Percentiles rank a stretch among this genome's conserved stretches.
These are phyloP conservation scores for Fomitopsis pinicola DNA, from an alignment of 1,284 basidiomycete species.

Conservation along the genomic window DNA sequence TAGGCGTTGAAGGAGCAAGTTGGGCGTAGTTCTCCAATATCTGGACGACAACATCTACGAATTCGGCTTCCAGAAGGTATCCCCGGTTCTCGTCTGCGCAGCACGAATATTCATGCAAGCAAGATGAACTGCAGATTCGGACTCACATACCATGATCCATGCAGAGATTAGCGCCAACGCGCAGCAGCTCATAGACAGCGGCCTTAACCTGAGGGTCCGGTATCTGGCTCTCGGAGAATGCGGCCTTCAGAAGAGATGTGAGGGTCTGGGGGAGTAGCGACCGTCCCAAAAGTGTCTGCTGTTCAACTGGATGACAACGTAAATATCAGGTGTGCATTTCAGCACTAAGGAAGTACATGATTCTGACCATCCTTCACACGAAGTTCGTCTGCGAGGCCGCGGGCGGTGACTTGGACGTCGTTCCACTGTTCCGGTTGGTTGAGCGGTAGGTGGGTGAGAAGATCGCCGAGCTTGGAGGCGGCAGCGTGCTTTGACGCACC, in stretches of 20 bases:
- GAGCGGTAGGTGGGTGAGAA: slow-evolving; percentile 27
- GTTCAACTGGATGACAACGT: slow-evolving; percentile 45
- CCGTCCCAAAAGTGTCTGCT: slow-evolving; percentile 64
- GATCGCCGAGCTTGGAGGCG: slow-evolving; percentile 30
- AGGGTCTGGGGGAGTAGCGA: slow-evolving; percentile 61
- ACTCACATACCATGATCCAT: slow-evolving; percentile 66
- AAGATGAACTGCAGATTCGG: not conserved
- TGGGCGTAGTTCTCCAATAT: slow-evolving; percentile 69
- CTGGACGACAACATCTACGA: slow-evolving; percentile 61
- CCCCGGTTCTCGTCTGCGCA: slow-evolving; percentile 57
- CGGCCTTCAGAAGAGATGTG: slow-evolving; percentile 51
- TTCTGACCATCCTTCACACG: slow-evolving; percentile 43
- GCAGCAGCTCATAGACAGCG: slow-evolving; percentile 61
- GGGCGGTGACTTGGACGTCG: slow-evolving; percentile 47
- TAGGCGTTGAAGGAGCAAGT: slow-evolving; percentile 37
- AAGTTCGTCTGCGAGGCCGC: slow-evolving; percentile 56
- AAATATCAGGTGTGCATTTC: slow-evolving; percentile 4
- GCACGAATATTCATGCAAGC: slow-evolving; percentile 8
- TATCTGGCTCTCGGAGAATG: slow-evolving; percentile 42
- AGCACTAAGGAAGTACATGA: slow-evolving; percentile 13
- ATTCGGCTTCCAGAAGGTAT: slow-evolving; percentile 60
- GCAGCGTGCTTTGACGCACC: slow-evolving; percentile 19
- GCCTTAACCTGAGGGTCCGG: slow-evolving; percentile 41
- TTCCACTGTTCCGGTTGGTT: slow-evolving; percentile 42
- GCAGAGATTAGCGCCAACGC: slow-evolving; percentile 75